These are phyloP conservation scores for Stephanodiscus minutulus DNA, from an alignment of 108 stramenopile genomes.

Conservation along the genomic window DNA sequence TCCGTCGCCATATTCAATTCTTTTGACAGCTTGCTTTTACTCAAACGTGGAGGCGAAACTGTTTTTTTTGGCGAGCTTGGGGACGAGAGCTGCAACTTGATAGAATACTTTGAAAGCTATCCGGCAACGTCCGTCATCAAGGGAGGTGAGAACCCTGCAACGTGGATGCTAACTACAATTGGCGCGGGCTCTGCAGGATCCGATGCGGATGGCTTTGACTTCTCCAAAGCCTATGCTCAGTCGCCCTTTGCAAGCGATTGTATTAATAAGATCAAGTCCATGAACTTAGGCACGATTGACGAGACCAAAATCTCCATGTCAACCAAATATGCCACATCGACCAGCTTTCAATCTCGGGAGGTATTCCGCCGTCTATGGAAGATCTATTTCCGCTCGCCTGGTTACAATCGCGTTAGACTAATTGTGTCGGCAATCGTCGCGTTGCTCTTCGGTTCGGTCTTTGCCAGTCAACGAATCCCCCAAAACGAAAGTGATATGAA, in stretches of 20 bases:
- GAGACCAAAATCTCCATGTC: constrained; percentile 48
- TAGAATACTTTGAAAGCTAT: constrained; percentile 67
- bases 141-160: constrained; percentile 72
- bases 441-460: constrained; percentile 65
- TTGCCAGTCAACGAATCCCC: constrained; percentile 45
- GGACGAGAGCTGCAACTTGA: constrained; percentile 54
- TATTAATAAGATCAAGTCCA: constrained; percentile 47
- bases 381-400: constrained; percentile 66
- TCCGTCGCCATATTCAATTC: constrained; percentile 78
- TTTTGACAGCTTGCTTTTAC: constrained; percentile 73
- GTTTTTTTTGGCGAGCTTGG: constrained; percentile 87
- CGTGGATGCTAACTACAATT: constrained; percentile 62
- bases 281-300: constrained; percentile 28
- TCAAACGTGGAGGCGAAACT: constrained; percentile 81
- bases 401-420: constrained; percentile 60
- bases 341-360: constrained; percentile 32
- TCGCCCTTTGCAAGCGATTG: constrained; percentile 49
- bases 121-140: constrained; percentile 51
- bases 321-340: constrained; percentile 50
- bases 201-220: constrained; percentile 47
- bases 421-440: constrained; percentile 59
- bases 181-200: constrained; percentile 48
- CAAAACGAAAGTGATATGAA: constrained; percentile 61
- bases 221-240: constrained; percentile 45
- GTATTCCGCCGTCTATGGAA: constrained; percentile 53